Evolutionary conservation across 768 basidiomycete species (phyloP), one percentile per base, ranked within the genome.

Genomic region (Pulveroboletus sp.): DNA sequence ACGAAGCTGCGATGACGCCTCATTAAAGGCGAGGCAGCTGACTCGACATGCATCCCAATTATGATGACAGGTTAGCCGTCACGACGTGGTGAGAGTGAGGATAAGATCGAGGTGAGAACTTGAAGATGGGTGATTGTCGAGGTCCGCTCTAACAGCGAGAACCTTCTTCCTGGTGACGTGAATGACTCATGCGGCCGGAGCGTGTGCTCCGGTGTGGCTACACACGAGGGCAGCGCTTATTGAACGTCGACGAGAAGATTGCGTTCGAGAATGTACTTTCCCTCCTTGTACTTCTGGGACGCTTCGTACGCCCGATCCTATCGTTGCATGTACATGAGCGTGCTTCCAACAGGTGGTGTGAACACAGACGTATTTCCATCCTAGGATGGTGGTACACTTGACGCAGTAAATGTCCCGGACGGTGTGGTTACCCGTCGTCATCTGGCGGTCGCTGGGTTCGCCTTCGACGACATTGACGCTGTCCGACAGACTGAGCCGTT

Each of bases 261-360:
- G 62, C 91, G 86, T 72, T 99, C 95, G 55, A 99, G 88, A 67
- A 99, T 98, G 70, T 82, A 96, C 76, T 93, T 93, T 65, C 93
- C 93, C 74, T 99, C 95, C 67, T 99, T 99, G 78, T 98, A 99
- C 70, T 87, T 91, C 79, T 99, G 94, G 8, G 83, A 78, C 10
- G 76, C 65, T 64, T 97, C 94, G 65, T 84, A 96, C 14, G 95
- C 95, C 49, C 82, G 82, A 68, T 96, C 95, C 95, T 96, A 61
- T 40, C n/a, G 43, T 44, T 17, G 44, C 44, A 11, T 39, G 47
- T 30, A 41, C 27, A 39, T 46, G 47, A 55, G 53, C 46, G 38
- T 6, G 33, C 17, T 32, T 30, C 30, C 8, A 39, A 15, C 27
- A 10, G 14, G 30, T 47, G 26, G 45, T 9, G 31, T 2, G 31